Percentiles rank a stretch among this genome's conserved stretches.
Evolutionary conservation across 345 rosid species (phyloP).

Genomic region (Brassica nigra): DNA sequence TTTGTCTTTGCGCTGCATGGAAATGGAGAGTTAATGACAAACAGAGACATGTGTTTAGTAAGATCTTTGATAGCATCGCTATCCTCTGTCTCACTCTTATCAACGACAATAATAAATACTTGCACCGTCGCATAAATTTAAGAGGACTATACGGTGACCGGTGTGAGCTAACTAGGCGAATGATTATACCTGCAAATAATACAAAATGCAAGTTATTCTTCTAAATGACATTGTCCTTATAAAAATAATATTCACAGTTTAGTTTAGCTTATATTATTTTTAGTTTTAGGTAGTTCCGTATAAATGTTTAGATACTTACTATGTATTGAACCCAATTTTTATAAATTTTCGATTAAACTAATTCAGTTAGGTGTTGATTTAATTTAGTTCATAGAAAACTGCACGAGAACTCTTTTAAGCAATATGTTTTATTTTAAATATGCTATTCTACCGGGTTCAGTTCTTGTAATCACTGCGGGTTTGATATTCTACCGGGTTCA

Average conservation of each 20-base stretch:
- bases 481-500: no score
- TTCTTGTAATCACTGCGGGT: no score
- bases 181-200: not conserved
- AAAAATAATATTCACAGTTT: not conserved
- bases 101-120: conserved; percentile 29
- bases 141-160: not conserved
- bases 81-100: conserved; percentile 20
- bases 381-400: not conserved
- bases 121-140: conserved; percentile 1
- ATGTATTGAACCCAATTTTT: not conserved
- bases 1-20: conserved; percentile 18
- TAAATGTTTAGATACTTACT: not conserved
- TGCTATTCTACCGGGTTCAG: no score
- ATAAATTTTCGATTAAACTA: not conserved
- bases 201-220: not conserved
- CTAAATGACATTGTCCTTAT: not conserved
- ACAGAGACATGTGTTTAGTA: conserved; percentile 34
- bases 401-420: not conserved
- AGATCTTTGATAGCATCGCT: conserved; percentile 35
- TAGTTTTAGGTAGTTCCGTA: not conserved
- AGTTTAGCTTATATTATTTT: not conserved
- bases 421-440: no score
- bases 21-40: conserved; percentile 19
- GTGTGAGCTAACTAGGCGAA: not conserved
- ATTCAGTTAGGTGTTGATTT: not conserved